phyloP scores from a whole-genome alignment of 805 yeast species.

The Tetrapisispora namnaoensis region DNA sequence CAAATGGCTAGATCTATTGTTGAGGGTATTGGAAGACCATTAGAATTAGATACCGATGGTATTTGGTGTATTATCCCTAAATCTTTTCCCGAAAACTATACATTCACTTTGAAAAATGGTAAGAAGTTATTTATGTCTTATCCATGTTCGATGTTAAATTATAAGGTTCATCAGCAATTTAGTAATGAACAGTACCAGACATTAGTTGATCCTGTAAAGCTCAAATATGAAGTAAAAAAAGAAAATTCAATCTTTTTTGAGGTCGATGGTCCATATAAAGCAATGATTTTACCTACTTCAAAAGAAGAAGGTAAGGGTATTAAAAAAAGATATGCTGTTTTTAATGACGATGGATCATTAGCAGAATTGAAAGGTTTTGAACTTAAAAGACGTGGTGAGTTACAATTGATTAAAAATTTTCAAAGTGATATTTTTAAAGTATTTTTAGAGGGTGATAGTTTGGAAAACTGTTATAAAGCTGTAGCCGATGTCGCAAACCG shows the following conservation, averaged over 20 bases:
- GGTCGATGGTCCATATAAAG: slow-evolving; percentile 97
- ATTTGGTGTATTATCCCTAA: slow-evolving; percentile 97
- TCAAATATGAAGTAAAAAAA: slow-evolving; percentile 64
- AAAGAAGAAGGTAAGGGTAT: slow-evolving; percentile 96
- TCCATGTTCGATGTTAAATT: slow-evolving; percentile 94
- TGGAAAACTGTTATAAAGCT: slow-evolving; percentile 73
- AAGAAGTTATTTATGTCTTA: slow-evolving; percentile 70
- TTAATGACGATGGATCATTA: slow-evolving; percentile 83
- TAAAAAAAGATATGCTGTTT: slow-evolving; percentile 94
- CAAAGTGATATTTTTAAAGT: slow-evolving; percentile 90
- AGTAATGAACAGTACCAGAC: slow-evolving; percentile 94
- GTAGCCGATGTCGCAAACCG: slow-evolving; percentile 91
- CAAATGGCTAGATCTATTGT: slow-evolving; percentile 92
- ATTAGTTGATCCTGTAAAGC: slow-evolving; percentile 55
- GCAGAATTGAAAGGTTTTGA: slow-evolving; percentile 98
- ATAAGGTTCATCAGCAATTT: slow-evolving; percentile 79
- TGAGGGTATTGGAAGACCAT: slow-evolving; percentile 87
- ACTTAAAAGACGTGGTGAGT: slow-evolving; percentile 91
- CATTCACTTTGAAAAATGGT: slow-evolving; percentile 64
- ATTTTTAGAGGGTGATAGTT: slow-evolving; percentile 73
- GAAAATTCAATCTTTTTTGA: slow-evolving; percentile 96
- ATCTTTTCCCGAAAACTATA: slow-evolving; percentile 84
- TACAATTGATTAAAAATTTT: slow-evolving; percentile 85
- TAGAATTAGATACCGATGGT: slow-evolving; percentile 97
- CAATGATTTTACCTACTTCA: slow-evolving; percentile 95